Evolutionary conservation across 257 asterid species (phyloP), one percentile per base, ranked within the genome.

Genomic region (Ilex asprella): DNA sequence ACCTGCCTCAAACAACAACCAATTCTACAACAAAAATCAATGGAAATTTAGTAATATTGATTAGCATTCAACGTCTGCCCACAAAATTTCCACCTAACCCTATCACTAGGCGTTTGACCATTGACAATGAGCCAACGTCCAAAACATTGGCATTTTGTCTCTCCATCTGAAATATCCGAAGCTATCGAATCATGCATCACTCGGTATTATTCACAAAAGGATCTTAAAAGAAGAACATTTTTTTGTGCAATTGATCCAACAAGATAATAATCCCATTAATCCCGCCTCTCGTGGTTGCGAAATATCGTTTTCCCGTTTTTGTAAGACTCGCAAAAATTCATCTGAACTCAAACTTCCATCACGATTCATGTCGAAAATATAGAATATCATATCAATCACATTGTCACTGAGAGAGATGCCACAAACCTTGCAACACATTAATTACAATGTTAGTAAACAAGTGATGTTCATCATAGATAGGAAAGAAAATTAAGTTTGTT

Each of bases 331-430:
- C 66, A 88, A 41, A 73, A 92, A 88, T 82, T 92, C 98, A 14
- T 84, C 87, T 12, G 88, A 61, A 76, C 98, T 86, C 21, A 92
- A 75, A 71, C 59, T 79, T 59, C 95, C 98, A 66, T 92, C 98
- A 10, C 56, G 73, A 58, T 92, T 81, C 21, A 77, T 63, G 69
- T 91, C 98, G 43, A 91, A 91, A 71, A 81, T 72, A 63, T 78
- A 83, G 67, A 79, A 88, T 27, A 92, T 81, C 78, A 89, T 16
- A 59, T 92, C 86, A 30, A 92, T 76, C 75, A 92, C 83, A 12
- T 83, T 77, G 30, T 86, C 81, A 0, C 81, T 74, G 58, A 92
- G 88, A n/a, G 84, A 63, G 69, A 88, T 76, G 44, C 84, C 92
- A 63, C 98, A 91, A 16, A 91, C 98, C 96, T 91, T 63, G 21